Evolutionary conservation across 2,329 filamentous ascomycete species (phyloP).

Genomic region (Grosmannia serpens): DNA sequence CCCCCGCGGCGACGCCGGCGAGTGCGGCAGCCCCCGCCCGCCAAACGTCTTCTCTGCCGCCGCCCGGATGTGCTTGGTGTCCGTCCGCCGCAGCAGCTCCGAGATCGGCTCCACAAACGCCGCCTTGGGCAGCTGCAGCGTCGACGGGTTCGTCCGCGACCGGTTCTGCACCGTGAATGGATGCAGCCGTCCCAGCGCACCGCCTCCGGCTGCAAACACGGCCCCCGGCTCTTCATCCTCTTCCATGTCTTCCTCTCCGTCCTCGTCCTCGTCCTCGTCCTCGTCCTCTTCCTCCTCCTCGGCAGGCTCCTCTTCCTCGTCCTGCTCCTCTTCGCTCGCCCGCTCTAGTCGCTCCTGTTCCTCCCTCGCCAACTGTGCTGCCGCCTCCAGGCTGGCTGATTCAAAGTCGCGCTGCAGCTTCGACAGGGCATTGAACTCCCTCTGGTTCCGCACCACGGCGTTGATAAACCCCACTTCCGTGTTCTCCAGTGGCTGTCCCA

Average conservation of each 20-base stretch:
- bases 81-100: slow-evolving; percentile 52
- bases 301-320: slow-evolving; percentile 21
- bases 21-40: slow-evolving; percentile 63
- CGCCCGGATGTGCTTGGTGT: slow-evolving; percentile 63
- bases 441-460: slow-evolving; percentile 38
- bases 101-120: slow-evolving; percentile 60
- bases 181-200: slow-evolving; percentile 38
- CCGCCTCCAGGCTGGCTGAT: slow-evolving; percentile 21
- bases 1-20: slow-evolving; percentile 53
- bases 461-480: slow-evolving; percentile 31
- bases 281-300: slow-evolving; percentile 23
- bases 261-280: slow-evolving; percentile 22
- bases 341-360: neutral
- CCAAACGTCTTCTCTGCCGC: slow-evolving; percentile 67
- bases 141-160: slow-evolving; percentile 61
- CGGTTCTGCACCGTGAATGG: slow-evolving; percentile 63
- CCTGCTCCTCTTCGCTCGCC: slow-evolving; percentile 23
- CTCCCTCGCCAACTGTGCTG: slow-evolving; percentile 21
- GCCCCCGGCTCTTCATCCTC: neutral
- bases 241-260: slow-evolving; percentile 16
- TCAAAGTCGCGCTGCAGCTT: slow-evolving; percentile 49
- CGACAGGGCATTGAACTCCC: slow-evolving; percentile 42
- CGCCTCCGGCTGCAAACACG: neutral
- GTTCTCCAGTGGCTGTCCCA: slow-evolving; percentile 18
- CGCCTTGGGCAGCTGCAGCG: slow-evolving; percentile 61